These are phyloP conservation scores for Dryas alaskensis DNA, from an alignment of 306 rosid species.

Conservation along the genomic window DNA sequence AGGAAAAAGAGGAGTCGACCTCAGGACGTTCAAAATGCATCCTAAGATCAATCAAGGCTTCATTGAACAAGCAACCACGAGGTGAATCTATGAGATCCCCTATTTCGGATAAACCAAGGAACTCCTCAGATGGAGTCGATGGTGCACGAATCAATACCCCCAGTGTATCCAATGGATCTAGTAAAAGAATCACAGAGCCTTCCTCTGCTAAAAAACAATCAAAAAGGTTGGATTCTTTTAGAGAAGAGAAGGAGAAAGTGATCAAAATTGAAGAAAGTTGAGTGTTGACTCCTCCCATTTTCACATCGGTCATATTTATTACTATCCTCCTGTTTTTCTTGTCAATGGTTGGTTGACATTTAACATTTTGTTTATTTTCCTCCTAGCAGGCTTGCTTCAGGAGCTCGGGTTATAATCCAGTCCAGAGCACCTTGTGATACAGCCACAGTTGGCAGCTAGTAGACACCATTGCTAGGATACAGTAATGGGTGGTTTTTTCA, in stretches of 20 bases:
- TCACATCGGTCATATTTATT: constrained; percentile 19
- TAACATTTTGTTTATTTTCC: constrained; percentile 39
- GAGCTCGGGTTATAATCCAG: constrained; percentile 92
- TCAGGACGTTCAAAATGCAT: constrained; percentile 79
- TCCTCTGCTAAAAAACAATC: constrained; percentile 43
- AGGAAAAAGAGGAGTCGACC: constrained; percentile 49
- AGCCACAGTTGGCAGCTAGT: constrained; percentile 38
- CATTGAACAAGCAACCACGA: constrained; percentile 68
- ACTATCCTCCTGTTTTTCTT: not conserved
- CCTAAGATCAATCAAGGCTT: constrained; percentile 73
- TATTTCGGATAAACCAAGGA: constrained; percentile 56
- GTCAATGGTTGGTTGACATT: constrained; percentile 18
- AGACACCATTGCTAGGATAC: constrained; percentile 6
- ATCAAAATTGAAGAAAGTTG: constrained; percentile 93
- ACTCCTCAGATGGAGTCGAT: constrained; percentile 57
- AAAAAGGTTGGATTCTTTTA: constrained; percentile 47
- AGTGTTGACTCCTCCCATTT: constrained; percentile 38
- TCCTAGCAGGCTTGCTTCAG: constrained; percentile 88
- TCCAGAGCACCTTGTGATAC: constrained; percentile 45
- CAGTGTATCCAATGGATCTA: constrained; percentile 43
- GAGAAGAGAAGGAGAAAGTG: constrained; percentile 66
- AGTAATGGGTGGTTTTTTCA: constrained; percentile 14
- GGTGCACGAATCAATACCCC: constrained; percentile 39
- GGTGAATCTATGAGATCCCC: constrained; percentile 70
- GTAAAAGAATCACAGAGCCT: constrained; percentile 52